Base-by-base conservation (phyloP, 1,139 yeast genomes). In the Taphrina wiesneri region DNA sequence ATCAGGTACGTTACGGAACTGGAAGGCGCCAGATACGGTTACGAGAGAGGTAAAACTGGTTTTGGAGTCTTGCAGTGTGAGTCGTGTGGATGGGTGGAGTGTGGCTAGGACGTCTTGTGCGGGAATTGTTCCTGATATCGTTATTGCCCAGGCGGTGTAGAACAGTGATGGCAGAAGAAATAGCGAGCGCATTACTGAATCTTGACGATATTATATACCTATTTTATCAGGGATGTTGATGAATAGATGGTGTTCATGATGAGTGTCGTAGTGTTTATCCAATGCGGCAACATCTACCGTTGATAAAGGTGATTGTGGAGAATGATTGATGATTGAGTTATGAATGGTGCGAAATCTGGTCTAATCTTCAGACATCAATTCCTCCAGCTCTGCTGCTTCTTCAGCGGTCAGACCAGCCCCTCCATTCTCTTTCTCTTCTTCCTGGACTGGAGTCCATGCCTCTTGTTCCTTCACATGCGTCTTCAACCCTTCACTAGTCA, bases 331-430 rank as follows among this genome's bases (percentile, higher is more conserved):
- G 36, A 15, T 32, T 11, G 9, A 15, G 1, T 11, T 17, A 9
- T 13, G 19, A 4, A 21, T 6, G 15, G 19, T 13, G 28, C 11
- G 53, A 13, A 17, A 11, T 15, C 21, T 15, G 3, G 9, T 36
- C 39, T 52, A 93, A 97, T 88, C 43, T 88, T 93, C 86, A 92
- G 93, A 98, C 99, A 93, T 79, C 74, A 93, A 70, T 93, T 93
- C 86, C 86, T 95, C 96, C 88, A 91, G 80, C 93, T 90, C 84
- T 90, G 98, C 78, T 91, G 93, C 81, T 99, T 99, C 69, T 85
- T 95, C 78, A 85, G 95, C 73, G 88, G 93, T 90, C 98, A 93
- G 82, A 86, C 93, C 70, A 83, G 93, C 73, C 85, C 96, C 67
- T 92, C 97, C 65, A 81, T 93, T 73, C 26, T 49, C 56, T n/a